phyloP scores from a whole-genome alignment of 352 stramenopile species.

The Phytophthora cajani region DNA sequence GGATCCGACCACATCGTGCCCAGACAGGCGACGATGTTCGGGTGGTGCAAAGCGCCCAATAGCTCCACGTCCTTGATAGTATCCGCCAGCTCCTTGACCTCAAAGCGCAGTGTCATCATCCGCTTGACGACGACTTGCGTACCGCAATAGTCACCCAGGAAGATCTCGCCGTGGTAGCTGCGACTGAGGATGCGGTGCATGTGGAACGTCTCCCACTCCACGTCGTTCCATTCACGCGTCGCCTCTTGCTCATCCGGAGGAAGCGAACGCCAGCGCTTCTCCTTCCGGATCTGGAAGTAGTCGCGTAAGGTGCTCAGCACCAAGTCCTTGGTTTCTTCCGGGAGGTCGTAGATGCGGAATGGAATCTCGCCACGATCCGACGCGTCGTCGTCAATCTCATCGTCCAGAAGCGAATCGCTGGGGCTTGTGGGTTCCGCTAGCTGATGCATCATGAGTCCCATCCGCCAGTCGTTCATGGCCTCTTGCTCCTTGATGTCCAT shows the following conservation, averaged over 20 bases:
- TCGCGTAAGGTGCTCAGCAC: conserved; percentile 67
- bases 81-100: conserved; percentile 62
- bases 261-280: conserved; percentile 43
- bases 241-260: conserved; percentile 27
- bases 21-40: conserved; percentile 70
- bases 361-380: conserved; percentile 34
- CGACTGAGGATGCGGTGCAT: conserved; percentile 69
- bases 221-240: conserved; percentile 55
- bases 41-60: conserved; percentile 61
- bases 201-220: conserved; percentile 69
- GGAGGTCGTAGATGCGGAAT: conserved; percentile 65
- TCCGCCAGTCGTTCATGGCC: conserved; percentile 71
- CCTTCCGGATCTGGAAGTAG: conserved; percentile 65
- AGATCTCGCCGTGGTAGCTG: conserved; percentile 70
- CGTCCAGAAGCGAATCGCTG: conserved; percentile 38
- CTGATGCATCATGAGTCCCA: conserved; percentile 70
- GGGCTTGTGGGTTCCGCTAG: conserved; percentile 41
- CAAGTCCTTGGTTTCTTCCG: conserved; percentile 60
- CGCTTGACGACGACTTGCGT: conserved; percentile 73
- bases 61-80: conserved; percentile 81
- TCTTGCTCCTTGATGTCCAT: conserved; percentile 68
- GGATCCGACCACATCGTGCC: conserved; percentile 75
- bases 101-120: conserved; percentile 68
- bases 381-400: conserved; percentile 33
- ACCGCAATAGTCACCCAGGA: conserved; percentile 63